Evolutionary conservation across 164 flowering plant species (phyloP).

Genomic region (Akebia trifoliata): DNA sequence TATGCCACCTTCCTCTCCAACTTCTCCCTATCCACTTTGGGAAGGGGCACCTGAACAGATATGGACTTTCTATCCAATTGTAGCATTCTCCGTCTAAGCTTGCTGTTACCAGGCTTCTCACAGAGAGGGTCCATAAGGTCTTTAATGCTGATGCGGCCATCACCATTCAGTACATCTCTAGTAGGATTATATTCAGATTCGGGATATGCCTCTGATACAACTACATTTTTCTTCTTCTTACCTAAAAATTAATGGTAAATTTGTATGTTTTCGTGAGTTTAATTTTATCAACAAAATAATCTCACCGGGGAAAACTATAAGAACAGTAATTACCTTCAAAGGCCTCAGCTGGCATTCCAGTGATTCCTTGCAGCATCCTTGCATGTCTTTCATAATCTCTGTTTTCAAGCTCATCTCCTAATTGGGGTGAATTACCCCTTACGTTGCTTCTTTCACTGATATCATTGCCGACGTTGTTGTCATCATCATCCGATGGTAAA

Average conservation of each 20-base stretch:
- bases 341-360: slow-evolving; percentile 66
- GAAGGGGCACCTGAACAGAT: slow-evolving; percentile 63
- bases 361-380: slow-evolving; percentile 70
- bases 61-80: slow-evolving; percentile 45
- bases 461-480: slow-evolving; percentile 19
- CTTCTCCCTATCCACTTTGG: slow-evolving; percentile 49
- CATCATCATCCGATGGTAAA: slow-evolving; percentile 61
- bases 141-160: slow-evolving; percentile 44
- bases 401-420: slow-evolving; percentile 33
- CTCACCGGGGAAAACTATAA: too few species aligned
- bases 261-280: not conserved
- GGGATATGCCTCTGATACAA: slow-evolving; percentile 55
- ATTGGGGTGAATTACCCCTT: slow-evolving; percentile 11
- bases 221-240: slow-evolving; percentile 34
- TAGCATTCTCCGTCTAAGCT: slow-evolving; percentile 49
- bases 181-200: slow-evolving; percentile 76
- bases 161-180: slow-evolving; percentile 55
- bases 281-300: slow-evolving; percentile 2
- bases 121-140: slow-evolving; percentile 76
- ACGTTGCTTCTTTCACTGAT: not conserved
- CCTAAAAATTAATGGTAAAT: slow-evolving; percentile 26
- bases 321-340: slow-evolving; percentile 49
- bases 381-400: slow-evolving; percentile 51
- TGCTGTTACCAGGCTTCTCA: slow-evolving; percentile 49
- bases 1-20: slow-evolving; percentile 64